Evolutionary conservation across 116 monocot species (phyloP), one percentile per base, ranked within the genome.

Genomic region (Dioscorea cayenensis): DNA sequence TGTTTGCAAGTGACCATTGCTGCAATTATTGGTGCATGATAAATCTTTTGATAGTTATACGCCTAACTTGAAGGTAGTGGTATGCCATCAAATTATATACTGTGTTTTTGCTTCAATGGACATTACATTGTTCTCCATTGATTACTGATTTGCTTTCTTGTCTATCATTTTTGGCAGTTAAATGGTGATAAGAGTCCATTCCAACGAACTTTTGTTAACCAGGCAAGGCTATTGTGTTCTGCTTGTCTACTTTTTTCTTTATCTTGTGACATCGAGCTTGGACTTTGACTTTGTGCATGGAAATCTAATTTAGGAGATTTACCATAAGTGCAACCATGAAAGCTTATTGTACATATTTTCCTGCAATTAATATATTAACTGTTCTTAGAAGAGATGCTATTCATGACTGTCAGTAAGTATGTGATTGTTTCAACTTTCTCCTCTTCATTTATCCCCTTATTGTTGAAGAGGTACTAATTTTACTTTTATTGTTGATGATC

Each of bases 131-230:
- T 27, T 12, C 20, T 23, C 8, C 23, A 22, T 69, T 22, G 69
- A 20, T 62, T 8, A 12, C 10, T 62, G 55, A 50, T 51, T 1
- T 51, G 7, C 69, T 51, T 6, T 14, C 28, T 51, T 23, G 51
- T 77, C 70, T 63, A 63, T 51, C 29, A 14, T 27, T 75, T 81
- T 63, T 75, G 63, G 49, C 92, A 99, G 97, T 75, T 99, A 78
- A 99, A 99, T 84, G 79, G 82, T 49, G 97, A 99, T 68, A 99
- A 89, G 74, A 99, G 97, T 80, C 97, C 97, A 36, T 99, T 99
- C 78, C 97, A 99, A 71, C 78, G 89, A 65, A 94, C 88, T 78
- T 99, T 99, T 80, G 97, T 89, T 43, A 93, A 94, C 67, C 97
- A 99, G 97, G 97, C 87, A 76, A 48, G 68, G 29, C 8, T n/a